Evolutionary conservation across 495 filamentous ascomycete species (phyloP).

Genomic region (Aspergillus incahuasiensis): DNA sequence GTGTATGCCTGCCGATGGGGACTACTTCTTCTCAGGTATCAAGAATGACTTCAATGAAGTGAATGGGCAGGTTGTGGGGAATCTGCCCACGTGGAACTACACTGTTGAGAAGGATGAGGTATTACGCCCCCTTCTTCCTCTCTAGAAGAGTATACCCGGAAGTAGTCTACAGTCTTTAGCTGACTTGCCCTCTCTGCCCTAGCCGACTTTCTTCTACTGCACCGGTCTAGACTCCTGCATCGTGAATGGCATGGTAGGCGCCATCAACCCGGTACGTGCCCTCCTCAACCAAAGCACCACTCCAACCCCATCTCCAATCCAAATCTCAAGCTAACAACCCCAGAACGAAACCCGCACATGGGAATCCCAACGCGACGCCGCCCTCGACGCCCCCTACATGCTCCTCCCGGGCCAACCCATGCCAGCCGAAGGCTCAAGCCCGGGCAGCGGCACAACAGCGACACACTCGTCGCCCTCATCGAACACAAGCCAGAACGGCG

Average conservation of each 20-base stretch:
- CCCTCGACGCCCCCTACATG: constrained; percentile 33
- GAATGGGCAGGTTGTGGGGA: constrained; percentile 27
- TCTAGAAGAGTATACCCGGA: neutral
- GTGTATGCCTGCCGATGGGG: constrained; percentile 47
- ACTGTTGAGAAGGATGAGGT: constrained; percentile 32
- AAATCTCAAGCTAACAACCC: neutral
- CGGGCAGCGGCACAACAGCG: constrained; percentile 4
- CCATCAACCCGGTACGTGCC: constrained; percentile 38
- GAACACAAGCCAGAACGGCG: too few species aligned
- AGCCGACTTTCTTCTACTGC: constrained; percentile 42
- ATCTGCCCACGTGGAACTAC: constrained; percentile 35
- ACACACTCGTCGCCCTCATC: constrained; percentile 18
- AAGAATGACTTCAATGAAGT: constrained; percentile 29
- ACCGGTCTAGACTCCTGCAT: constrained; percentile 37
- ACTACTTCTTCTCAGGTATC: constrained; percentile 37
- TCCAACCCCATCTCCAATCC: neutral
- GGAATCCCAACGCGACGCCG: constrained; percentile 30
- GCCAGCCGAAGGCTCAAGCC: constrained; percentile 31
- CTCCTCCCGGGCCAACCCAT: constrained; percentile 34
- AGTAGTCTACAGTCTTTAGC: too few species aligned
- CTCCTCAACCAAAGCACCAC: too few species aligned
- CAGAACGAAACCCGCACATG: constrained; percentile 33
- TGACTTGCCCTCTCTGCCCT: neutral
- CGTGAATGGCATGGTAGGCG: constrained; percentile 40
- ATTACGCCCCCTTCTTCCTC: neutral